Base-by-base conservation (phyloP, 2,329 filamentous ascomycete genomes). In the Cladophialophora chaetospira region DNA sequence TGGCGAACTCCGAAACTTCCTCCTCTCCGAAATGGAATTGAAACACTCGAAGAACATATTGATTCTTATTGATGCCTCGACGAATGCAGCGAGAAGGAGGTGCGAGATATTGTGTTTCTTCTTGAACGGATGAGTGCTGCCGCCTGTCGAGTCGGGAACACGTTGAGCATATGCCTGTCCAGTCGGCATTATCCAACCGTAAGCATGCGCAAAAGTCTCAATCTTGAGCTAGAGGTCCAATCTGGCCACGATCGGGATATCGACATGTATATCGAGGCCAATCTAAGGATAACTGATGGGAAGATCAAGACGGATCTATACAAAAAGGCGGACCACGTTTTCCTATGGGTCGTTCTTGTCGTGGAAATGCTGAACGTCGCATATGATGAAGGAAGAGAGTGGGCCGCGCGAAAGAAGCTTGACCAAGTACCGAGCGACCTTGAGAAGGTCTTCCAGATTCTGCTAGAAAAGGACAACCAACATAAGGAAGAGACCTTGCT, bases 271-370 rank as follows among this genome's bases (percentile, higher is more conserved):
- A n/a, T n/a, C n/a, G n/a, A n/a, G n/a, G n/a, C n/a, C n/a, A n/a
- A n/a, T n/a, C n/a, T n/a, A n/a, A n/a, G n/a, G n/a, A n/a, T n/a
- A 33, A 8, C 6, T 33, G 13, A 8, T 13, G 29, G 13, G 29
- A 6, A 33, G 13, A 33, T 33, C 29, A 33, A 33, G 29, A 33
- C 29, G 29, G 29, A 33, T 6, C 8, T 44, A 11, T 26, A 29
- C n/a, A 25, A 51, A 25, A 63, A 57, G 46, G 43, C 61, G 31
- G 26, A 67, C 8, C 73, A 75, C 0, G 64, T 79, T 9, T 78
- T 79, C 50, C 66, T 78, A 47, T 78, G 76, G 72, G 71, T 72
- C 9, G 68, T 75, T 1, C 65, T 77, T 2, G 75, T 77, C 4
- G 66, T 77, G 4, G 51, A 66, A 3, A 76, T 78, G 4, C 62